Evolutionary conservation across 2,329 filamentous ascomycete genomes (phyloP), one percentile per base, ranked within the genome.

Genomic region (Mycosphaerella arachidis): DNA sequence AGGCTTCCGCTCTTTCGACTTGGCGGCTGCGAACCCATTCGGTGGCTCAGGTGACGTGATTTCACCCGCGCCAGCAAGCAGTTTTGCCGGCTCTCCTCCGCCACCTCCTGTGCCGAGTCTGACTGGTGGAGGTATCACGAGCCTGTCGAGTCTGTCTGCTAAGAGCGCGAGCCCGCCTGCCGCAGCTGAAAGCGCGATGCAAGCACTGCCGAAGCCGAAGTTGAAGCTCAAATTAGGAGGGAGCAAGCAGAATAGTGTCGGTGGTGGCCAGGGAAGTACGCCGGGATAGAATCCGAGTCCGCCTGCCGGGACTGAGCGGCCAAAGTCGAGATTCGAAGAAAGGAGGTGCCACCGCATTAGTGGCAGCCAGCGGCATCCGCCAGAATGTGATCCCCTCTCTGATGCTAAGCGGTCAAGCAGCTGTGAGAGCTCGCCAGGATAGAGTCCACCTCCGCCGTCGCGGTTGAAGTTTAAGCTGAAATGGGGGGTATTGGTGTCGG

Each of bases 1-100:
- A 29, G 67, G 67, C 5, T 71, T 71, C 52, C 54, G 68, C 29
- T 64, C 60, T 24, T 71, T 65, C 53, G 63, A 66, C 31, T 61
- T 20, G 3, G 43, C 54, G 6, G 48, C 58, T 16, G 55, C 55
- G 52, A 50, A 58, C 30, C 53, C 33, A 16, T 35, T 59, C 52
- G 60, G 56, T 52, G 45, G 48, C 35, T 50, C 54, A 10, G 30
- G n/a, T 4, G 31, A 40, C 20, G 52, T 37, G 10, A 52, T 27
- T 10, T 29, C 55, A 30, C 29, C 35, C 35, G 24, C 45, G 45
- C 40, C 58, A 54, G 10, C 51, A n/a, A 53, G 57, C 50, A 51
- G 57, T 55, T 33, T 61, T 53, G 43, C 63, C 53, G 45, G 52
- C 29, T 52, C 56, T 31, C 61, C 59, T 2, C 57, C 59, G n/a